These are phyloP conservation scores for Pichia nanzhaoensis DNA, from an alignment of 805 yeast genomes.

Conservation along the genomic window DNA sequence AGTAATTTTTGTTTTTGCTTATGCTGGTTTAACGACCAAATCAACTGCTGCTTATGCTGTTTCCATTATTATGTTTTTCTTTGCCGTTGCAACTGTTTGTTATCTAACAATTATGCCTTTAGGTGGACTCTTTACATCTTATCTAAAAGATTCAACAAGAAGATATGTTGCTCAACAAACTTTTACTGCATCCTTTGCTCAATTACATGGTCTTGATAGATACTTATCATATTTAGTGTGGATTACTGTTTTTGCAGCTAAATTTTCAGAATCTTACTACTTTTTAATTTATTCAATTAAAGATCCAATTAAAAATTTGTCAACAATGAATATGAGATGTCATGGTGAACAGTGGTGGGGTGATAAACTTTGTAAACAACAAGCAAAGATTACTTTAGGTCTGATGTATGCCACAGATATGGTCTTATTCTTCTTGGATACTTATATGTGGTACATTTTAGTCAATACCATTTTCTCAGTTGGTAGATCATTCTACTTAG, in stretches of 20 bases:
- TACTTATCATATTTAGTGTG: constrained; percentile 93
- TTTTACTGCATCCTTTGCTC: constrained; percentile 86
- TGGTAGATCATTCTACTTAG: constrained; percentile 96
- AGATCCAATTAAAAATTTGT: constrained; percentile 90
- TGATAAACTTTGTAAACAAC: constrained; percentile 66
- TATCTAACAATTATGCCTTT: constrained; percentile 94
- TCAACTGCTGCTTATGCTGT: constrained; percentile 73
- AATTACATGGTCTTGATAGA: constrained; percentile 82
- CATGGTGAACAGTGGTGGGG: constrained; percentile 92
- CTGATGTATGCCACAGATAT: constrained; percentile 90
- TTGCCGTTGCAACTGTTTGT: constrained; percentile 74
- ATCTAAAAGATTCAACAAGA: constrained; percentile 80
- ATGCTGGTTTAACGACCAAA: constrained; percentile 58
- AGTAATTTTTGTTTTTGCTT: constrained; percentile 75
- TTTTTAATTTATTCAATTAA: constrained; percentile 82
- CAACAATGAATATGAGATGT: constrained; percentile 87
- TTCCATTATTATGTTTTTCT: constrained; percentile 81
- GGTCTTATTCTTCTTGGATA: constrained; percentile 95
- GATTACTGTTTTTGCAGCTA: constrained; percentile 84
- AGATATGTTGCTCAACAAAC: constrained; percentile 89
- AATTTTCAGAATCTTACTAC: constrained; percentile 84
- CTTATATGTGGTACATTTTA: constrained; percentile 97
- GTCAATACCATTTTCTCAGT: constrained; percentile 93
- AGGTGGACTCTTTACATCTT: constrained; percentile 92
- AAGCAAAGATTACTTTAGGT: constrained; percentile 84